Evolutionary conservation across 2,329 filamentous ascomycete species (phyloP).

Genomic region (Phyllosticta ampelicida): DNA sequence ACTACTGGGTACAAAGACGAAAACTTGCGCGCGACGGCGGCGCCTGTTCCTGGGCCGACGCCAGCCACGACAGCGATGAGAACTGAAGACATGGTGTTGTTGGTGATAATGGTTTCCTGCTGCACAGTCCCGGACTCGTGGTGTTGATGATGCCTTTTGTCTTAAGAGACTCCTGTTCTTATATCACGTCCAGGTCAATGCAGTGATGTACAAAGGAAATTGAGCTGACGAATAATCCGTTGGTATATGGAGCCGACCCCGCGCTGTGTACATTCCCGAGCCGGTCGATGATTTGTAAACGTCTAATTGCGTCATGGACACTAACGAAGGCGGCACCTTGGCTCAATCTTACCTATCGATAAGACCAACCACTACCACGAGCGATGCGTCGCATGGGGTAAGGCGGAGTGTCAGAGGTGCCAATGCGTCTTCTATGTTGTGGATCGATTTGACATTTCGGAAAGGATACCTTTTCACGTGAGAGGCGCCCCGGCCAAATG

Average conservation of each 20-base stretch:
- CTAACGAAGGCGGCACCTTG: not conserved
- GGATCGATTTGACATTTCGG: not conserved
- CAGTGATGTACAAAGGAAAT: not conserved
- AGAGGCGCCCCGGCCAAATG: too few species aligned
- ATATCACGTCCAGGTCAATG: not conserved
- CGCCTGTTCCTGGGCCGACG: conserved; percentile 61
- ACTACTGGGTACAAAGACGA: conserved; percentile 59
- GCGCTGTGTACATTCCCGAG: not conserved
- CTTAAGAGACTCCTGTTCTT: not conserved
- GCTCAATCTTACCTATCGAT: conserved; percentile 4
- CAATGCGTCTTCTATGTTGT: not conserved
- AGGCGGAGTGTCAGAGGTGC: not conserved
- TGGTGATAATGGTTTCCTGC: not conserved
- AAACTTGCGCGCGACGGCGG: conserved; percentile 50
- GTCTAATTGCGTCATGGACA: conserved; percentile 6
- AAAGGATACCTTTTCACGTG: not conserved
- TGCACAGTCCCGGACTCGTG: not conserved
- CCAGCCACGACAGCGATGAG: conserved; percentile 61
- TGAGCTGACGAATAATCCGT: not conserved
- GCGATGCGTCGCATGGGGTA: not conserved
- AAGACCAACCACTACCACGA: not conserved
- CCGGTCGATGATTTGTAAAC: conserved; percentile 9
- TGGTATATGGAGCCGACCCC: not conserved
- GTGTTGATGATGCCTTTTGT: not conserved
- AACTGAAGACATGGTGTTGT: conserved; percentile 19